Conservation (phyloP, 164 flowering plant species). For the Amborella trichopoda region DNA sequence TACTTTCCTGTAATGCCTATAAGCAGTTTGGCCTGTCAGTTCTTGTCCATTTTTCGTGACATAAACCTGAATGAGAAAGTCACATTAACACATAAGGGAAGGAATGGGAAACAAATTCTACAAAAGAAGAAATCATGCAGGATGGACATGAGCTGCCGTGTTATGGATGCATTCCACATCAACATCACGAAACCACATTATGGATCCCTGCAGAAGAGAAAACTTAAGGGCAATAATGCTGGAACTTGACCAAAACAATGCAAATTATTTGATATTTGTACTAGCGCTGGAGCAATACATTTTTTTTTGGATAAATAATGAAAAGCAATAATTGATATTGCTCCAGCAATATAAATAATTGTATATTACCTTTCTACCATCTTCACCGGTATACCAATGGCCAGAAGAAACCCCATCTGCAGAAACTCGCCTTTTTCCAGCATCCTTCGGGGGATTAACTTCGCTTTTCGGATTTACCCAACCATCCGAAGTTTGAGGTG, state of each 20-base stretch:
- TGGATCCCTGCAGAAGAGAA: too few relatives aligned
- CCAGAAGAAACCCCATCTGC: constrained; percentile 46
- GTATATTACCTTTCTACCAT: constrained; percentile 53
- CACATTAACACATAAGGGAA: neutral
- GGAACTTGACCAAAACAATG: neutral
- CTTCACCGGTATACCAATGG: constrained; percentile 56
- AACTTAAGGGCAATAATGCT: too few relatives aligned
- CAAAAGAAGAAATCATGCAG: neutral
- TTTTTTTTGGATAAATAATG: neutral
- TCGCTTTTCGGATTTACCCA: constrained; percentile 55
- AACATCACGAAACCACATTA: neutral
- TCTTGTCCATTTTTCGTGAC: constrained; percentile 53
- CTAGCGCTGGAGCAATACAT: neutral
- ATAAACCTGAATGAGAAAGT: constrained; percentile 46
- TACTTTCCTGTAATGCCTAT: constrained; percentile 67
- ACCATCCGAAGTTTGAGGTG: constrained; percentile 21
- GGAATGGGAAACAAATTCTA: neutral
- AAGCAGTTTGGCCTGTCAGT: constrained; percentile 58
- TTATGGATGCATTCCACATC: neutral
- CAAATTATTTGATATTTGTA: neutral
- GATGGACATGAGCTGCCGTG: neutral
- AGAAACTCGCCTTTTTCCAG: constrained; percentile 55
- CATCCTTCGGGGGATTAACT: constrained; percentile 35
- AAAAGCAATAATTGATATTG: neutral
- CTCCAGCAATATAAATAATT: neutral